phyloP scores from a whole-genome alignment of 116 monocot genomes.

The Posidonia oceanica region DNA sequence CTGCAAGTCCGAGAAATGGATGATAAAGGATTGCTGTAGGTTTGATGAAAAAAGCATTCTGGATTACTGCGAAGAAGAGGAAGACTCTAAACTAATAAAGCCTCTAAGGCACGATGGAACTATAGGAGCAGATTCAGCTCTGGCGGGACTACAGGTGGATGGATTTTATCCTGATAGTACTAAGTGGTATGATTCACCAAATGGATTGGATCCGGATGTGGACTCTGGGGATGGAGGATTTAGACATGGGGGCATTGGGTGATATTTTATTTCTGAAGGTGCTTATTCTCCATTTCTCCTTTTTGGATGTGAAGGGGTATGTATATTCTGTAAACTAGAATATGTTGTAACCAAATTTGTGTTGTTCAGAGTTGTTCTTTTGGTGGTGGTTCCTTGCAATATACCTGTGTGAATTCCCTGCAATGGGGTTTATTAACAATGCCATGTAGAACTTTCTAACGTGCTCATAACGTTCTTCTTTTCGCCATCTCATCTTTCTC shows the following conservation, averaged over 20 bases:
- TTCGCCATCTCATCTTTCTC: no score
- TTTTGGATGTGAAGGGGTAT: constrained; percentile 12
- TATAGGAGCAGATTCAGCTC: constrained; percentile 38
- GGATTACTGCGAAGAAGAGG: constrained; percentile 27
- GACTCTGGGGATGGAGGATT: constrained; percentile 52
- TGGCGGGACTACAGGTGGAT: constrained; percentile 77
- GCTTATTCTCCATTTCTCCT: not conserved
- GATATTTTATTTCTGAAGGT: constrained; percentile 10
- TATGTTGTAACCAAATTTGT: not conserved
- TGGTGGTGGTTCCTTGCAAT: constrained; percentile 13
- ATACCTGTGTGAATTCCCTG: not conserved
- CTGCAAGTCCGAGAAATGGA: constrained; percentile 82
- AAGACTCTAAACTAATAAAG: constrained; percentile 78
- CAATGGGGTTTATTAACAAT: not conserved
- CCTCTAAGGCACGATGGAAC: constrained; percentile 56
- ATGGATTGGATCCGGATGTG: constrained; percentile 60
- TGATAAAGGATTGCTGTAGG: constrained; percentile 64
- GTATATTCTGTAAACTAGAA: constrained; percentile 59
- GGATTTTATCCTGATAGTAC: constrained; percentile 67
- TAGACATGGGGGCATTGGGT: constrained; percentile 53
- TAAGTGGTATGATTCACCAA: constrained; percentile 96
- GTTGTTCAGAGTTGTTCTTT: not conserved
- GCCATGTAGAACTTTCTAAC: not conserved
- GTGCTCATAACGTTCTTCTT: not conserved
- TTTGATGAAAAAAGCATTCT: constrained; percentile 94